Conservation (phyloP, 345 rosid genomes). For the Punica granatum region DNA sequence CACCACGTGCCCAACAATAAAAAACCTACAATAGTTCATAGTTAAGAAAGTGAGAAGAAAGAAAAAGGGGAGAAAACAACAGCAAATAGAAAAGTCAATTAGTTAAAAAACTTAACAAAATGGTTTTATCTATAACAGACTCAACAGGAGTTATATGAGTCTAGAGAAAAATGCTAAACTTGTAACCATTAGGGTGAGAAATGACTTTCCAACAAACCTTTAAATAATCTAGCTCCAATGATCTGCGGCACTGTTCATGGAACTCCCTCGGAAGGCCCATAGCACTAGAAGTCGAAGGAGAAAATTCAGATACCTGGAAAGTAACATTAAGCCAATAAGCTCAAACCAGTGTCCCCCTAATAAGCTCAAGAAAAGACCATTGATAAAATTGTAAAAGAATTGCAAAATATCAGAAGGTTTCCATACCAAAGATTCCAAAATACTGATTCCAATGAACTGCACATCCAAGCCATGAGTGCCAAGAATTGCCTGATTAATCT, state of each 20-base stretch:
- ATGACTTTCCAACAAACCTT: slow-evolving; percentile 41
- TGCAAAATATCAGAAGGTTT: slow-evolving; percentile 1
- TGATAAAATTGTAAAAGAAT: slow-evolving; percentile 5
- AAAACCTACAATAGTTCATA: slow-evolving; percentile 44
- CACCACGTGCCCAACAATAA: slow-evolving; percentile 85
- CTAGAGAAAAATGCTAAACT: background rate
- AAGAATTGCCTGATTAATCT: slow-evolving; percentile 82
- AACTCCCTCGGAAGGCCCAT: slow-evolving; percentile 97
- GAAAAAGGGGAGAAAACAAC: background rate
- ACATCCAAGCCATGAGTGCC: slow-evolving; percentile 71
- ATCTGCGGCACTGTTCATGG: slow-evolving; percentile 82
- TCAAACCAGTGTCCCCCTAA: background rate
- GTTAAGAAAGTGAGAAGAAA: slow-evolving; percentile 7
- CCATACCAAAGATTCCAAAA: slow-evolving; percentile 85
- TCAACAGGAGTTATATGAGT: background rate
- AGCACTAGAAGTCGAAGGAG: slow-evolving; percentile 90
- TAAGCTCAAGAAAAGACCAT: background rate
- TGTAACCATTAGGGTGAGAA: background rate
- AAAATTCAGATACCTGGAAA: slow-evolving; percentile 85
- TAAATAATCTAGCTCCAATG: slow-evolving; percentile 65
- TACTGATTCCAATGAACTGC: slow-evolving; percentile 74
- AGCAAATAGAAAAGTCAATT: background rate
- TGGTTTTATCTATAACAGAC: background rate
- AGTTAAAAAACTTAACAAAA: background rate
- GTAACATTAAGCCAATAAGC: slow-evolving; percentile 5